Base-by-base conservation (phyloP, 2,329 filamentous ascomycete species). In the Fusarium kyushuense region DNA sequence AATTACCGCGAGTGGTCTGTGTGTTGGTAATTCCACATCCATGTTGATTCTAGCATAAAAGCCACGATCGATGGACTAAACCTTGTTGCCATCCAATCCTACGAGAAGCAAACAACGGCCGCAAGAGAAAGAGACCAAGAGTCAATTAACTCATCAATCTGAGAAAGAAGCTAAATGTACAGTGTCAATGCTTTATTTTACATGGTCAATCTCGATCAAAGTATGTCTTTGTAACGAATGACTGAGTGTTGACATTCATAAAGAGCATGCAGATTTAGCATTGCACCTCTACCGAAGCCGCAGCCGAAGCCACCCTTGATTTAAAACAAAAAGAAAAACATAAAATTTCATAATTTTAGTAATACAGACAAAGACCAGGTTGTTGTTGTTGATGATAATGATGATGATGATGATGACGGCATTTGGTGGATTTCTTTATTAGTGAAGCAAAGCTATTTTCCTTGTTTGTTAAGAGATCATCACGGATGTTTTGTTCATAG, bases 251-350 rank as follows among this genome's bases (percentile, higher is more conserved):
- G 35, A 19, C 35, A 19, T 38, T 38, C 35, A 38, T 38, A 38
- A 67, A 70, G 66, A 70, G 66, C 48, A 46, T 67, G 66, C 66
- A 70, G 66, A 36, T 45, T 21, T 63, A 63, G 45, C 27, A 25
- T 43, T 69, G 29, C 40, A 54, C 42, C 19, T 40, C 36, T 25
- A 19, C 42, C 41, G 41, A 45, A 45, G 42, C 42, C 42, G 42
- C 42, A 45, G 27, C 42, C 42, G 25, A 19, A 45, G 25, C 42
- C 42, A 29, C 27, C 36, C 25, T 42, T 48, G 3, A n/a, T n/a
- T n/a, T n/a, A n/a, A n/a, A n/a, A n/a, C n/a, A n/a, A 27, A 40
- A 42, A 33, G 53, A 51, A 4, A 25, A 38, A 48, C 21, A 48
- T 47, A 38, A 14, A 13, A 13, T 19, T 38, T 38, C 35, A 38